phyloP scores from a whole-genome alignment of 495 filamentous ascomycete genomes.

The Tuber borchii region DNA sequence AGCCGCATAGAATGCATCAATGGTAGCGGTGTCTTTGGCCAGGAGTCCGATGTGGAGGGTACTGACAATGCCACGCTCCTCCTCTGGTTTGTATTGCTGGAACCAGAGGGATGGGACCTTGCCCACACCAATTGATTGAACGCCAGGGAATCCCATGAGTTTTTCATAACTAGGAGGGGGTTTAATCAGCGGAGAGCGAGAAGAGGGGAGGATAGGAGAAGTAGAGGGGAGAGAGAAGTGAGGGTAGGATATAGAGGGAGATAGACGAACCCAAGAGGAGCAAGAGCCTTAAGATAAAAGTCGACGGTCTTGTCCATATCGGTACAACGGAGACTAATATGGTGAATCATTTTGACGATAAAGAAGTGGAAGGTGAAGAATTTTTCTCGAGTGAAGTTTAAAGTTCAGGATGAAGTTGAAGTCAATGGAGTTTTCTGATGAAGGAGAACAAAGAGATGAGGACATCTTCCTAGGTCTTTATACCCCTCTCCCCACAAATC shows the following conservation, averaged over 20 bases:
- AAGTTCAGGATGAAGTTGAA: neutral
- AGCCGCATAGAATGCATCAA: constrained; percentile 11
- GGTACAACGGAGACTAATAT: neutral
- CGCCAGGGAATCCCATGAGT: neutral
- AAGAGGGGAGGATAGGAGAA: neutral
- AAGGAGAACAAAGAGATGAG: neutral
- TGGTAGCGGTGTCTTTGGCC: neutral
- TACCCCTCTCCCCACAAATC: neutral
- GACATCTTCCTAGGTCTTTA: neutral
- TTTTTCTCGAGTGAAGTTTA: neutral
- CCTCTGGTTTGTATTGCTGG: neutral
- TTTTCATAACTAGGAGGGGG: neutral
- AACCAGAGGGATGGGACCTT: neutral
- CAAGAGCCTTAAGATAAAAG: constrained; percentile 10
- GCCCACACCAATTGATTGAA: neutral
- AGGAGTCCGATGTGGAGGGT: constrained; percentile 6
- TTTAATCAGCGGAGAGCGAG: neutral
- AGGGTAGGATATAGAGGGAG: neutral
- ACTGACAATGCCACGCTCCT: neutral
- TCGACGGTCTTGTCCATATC: neutral
- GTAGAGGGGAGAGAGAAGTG: neutral
- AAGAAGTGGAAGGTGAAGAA: neutral
- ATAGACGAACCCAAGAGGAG: constrained; percentile 7
- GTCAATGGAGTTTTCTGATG: neutral
- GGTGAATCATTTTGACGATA: constrained; percentile 2